Base-by-base conservation (phyloP, 306 rosid species). In the Prunus fruticosa region DNA sequence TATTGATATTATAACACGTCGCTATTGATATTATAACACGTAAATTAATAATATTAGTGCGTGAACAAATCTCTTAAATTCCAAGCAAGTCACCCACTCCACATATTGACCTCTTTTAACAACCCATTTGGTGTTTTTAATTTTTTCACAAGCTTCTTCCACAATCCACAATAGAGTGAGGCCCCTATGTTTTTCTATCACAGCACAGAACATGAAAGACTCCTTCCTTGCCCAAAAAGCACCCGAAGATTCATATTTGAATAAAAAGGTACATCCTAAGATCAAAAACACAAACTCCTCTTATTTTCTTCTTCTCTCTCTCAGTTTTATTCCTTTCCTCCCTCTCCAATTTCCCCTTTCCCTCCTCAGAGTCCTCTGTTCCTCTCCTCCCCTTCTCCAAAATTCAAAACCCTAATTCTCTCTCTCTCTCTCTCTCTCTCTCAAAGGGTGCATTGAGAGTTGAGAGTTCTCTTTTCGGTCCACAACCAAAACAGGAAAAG, bases 331-430 rank as follows among this genome's bases (percentile, higher is more conserved):
- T 38, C 9, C 9, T 38, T 38, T 9, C 43, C 43, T 38, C 43
- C 43, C 43, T 38, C 9, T 1, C 43, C 43, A 38, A 38, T 38
- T 38, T 38, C 13, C 22, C 20, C 62, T 56, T 11, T 8, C 62
- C 12, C 62, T 8, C 62, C 19, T 14, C 20, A 30, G 60, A 30
- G 49, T 61, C 6, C 43, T 19, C 12, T 70, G 53, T 71, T 20
- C 4, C 38, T 34, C 28, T 67, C 54, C 54, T 12, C 12, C 19
- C 54, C 38, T 67, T 25, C 27, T 30, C 76, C 82, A 64, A 79
- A 82, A 52, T 73, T 75, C 73, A 78, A 86, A 88, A 86, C 90
- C 92, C 92, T 88, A 88, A 47, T 13, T 53, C 30, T 0, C 18
- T 20, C 54, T 38, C 43, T 71, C n/a, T n/a, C n/a, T n/a, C n/a